These are phyloP conservation scores for Akanthomyces uredinophilus DNA, from an alignment of 2,329 filamentous ascomycete genomes.

Conservation along the genomic window DNA sequence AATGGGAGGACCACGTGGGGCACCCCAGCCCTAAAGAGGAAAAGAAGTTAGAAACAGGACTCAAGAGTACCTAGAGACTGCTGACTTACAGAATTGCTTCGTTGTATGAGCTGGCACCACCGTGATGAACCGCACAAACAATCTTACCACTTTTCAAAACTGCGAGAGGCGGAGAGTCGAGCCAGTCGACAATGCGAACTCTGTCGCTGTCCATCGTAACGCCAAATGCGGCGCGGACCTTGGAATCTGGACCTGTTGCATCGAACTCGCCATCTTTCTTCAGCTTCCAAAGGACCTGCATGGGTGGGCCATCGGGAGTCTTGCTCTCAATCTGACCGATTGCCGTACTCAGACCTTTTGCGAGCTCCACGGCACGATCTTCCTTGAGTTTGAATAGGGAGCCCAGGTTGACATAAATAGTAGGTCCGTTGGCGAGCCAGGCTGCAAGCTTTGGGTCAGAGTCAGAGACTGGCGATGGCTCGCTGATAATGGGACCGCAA, in stretches of 20 bases:
- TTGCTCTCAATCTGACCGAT: slow-evolving; percentile 25
- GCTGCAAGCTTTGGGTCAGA: slow-evolving; percentile 34
- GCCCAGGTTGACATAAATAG: slow-evolving; percentile 45
- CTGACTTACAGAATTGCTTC: slow-evolving; percentile 32
- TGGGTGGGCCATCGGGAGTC: not conserved
- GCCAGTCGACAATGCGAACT: slow-evolving; percentile 36
- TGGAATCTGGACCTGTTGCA: slow-evolving; percentile 9
- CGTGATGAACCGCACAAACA: slow-evolving; percentile 39
- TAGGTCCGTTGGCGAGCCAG: slow-evolving; percentile 40
- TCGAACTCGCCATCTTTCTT: slow-evolving; percentile 18
- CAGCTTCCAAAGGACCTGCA: slow-evolving; percentile 33
- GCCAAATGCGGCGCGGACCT: slow-evolving; percentile 21
- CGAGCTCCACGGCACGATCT: slow-evolving; percentile 34
- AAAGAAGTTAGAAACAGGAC: not conserved
- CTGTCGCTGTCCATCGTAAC: slow-evolving; percentile 24
- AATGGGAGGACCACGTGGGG: slow-evolving; percentile 41
- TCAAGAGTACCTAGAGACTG: not conserved
- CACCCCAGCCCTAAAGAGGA: slow-evolving; percentile 33
- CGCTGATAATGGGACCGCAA: slow-evolving; percentile 43
- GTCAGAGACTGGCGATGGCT: slow-evolving; percentile 27
- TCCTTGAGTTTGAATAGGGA: slow-evolving; percentile 30
- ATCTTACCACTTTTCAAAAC: slow-evolving; percentile 34
- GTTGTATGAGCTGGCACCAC: slow-evolving; percentile 40
- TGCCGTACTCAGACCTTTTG: slow-evolving; percentile 30
- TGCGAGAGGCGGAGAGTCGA: slow-evolving; percentile 32